Conservation (phyloP, 2,329 filamentous ascomycete species). For the Celoporthe dispersa region DNA sequence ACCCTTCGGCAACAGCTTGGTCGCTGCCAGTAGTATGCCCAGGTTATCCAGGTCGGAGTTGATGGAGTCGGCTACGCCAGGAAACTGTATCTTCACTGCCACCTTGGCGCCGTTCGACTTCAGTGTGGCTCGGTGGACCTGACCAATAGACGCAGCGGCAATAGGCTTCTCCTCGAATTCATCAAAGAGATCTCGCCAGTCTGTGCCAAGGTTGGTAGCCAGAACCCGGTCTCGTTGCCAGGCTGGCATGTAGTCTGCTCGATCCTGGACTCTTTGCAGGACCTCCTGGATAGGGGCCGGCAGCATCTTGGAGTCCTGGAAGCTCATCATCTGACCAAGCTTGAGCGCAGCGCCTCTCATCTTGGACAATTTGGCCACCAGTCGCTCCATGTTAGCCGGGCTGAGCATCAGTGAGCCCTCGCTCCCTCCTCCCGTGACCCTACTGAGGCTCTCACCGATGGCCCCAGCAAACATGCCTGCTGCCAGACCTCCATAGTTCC, state of each 20-base stretch:
- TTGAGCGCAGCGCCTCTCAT: constrained; percentile 99
- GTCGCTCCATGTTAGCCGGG: constrained; percentile 85
- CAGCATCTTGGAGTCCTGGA: constrained; percentile 96
- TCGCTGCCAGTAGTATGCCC: constrained; percentile 86
- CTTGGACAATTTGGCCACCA: constrained; percentile 89
- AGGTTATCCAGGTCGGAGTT: constrained; percentile 96
- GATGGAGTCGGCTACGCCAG: constrained; percentile 93
- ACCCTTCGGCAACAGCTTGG: constrained; percentile 85
- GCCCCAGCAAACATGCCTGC: constrained; percentile 96
- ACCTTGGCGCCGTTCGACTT: constrained; percentile 76
- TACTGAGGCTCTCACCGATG: constrained; percentile 80
- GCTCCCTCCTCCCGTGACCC: constrained; percentile 72
- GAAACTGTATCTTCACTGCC: constrained; percentile 97
- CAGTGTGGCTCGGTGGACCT: constrained; percentile 86
- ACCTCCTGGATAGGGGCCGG: constrained; percentile 86
- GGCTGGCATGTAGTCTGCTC: constrained; percentile 96
- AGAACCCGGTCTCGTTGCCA: constrained; percentile 91
- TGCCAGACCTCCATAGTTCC: constrained; percentile 93
- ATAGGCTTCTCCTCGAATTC: constrained; percentile 91
- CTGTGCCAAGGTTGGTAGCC: constrained; percentile 72
- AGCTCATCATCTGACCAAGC: constrained; percentile 96
- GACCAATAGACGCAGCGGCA: constrained; percentile 94
- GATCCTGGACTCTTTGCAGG: constrained; percentile 91
- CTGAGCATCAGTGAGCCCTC: constrained; percentile 85
- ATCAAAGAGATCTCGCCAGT: constrained; percentile 84